Conservation (phyloP, 2,329 filamentous ascomycete genomes). For the Trichoderma atrobrunneum region DNA sequence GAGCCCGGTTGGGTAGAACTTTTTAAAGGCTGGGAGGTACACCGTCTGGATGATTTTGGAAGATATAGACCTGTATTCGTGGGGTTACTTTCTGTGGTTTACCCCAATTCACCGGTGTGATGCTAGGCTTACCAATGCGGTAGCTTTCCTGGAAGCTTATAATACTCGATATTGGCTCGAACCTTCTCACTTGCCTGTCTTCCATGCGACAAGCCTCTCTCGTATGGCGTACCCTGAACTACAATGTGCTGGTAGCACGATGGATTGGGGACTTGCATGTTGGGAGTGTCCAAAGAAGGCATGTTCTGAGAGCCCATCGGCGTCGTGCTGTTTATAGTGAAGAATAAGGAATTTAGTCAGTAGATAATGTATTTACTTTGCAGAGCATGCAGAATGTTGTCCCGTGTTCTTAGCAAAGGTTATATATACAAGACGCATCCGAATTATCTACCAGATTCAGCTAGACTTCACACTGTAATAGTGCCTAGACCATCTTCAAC, state of each 20-base stretch:
- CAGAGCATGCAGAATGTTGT: background rate
- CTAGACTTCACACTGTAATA: background rate
- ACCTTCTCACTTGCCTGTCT: background rate
- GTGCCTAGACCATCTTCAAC: background rate
- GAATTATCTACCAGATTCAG: background rate
- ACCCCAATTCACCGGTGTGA: background rate
- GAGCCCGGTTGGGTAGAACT: background rate
- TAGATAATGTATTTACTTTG: background rate
- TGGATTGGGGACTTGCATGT: no score
- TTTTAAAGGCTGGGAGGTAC: background rate
- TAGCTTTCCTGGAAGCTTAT: background rate
- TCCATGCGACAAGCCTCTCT: background rate
- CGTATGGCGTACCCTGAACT: background rate
- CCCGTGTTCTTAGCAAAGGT: background rate
- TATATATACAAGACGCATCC: background rate
- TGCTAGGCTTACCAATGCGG: background rate
- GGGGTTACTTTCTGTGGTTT: background rate
- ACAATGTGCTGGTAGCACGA: background rate
- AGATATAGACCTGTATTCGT: background rate
- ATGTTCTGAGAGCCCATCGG: background rate
- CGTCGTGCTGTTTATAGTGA: background rate
- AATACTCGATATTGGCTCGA: background rate
- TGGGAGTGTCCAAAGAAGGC: background rate
- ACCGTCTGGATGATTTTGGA: background rate
- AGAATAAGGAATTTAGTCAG: background rate